Percentiles rank a stretch among this genome's conserved stretches.
phyloP scores from a whole-genome alignment of 768 basidiomycete species.

The Tulasnella sp. region DNA sequence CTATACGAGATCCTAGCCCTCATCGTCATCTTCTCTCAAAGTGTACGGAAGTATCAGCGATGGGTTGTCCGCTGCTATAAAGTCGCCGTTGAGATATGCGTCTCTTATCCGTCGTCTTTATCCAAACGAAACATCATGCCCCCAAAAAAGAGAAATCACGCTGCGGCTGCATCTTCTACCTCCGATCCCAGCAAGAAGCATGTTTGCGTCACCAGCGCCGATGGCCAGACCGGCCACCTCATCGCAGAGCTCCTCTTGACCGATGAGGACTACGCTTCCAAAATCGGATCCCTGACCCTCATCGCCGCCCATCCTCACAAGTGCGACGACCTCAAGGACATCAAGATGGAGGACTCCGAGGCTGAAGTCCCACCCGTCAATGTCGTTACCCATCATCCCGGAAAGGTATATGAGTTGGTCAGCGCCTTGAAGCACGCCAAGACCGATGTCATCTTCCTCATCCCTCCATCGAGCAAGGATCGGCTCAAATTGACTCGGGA shows the following conservation, averaged over 20 bases:
- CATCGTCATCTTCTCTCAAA: too few species aligned
- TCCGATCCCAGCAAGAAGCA: too few species aligned
- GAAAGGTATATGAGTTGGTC: constrained; percentile 19
- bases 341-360: constrained; percentile 20
- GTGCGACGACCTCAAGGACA: constrained; percentile 18
- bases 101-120: too few species aligned
- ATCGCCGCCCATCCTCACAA: constrained; percentile 18
- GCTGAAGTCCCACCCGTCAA: neutral
- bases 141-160: too few species aligned
- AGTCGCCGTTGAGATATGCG: too few species aligned
- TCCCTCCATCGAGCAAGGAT: constrained; percentile 24
- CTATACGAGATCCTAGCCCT: too few species aligned
- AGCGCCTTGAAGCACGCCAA: constrained; percentile 15
- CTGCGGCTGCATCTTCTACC: too few species aligned
- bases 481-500: constrained; percentile 22
- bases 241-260: constrained; percentile 25
- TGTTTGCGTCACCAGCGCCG: constrained; percentile 24
- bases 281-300: constrained; percentile 21
- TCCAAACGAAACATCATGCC: too few species aligned
- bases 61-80: too few species aligned
- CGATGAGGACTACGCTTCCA: constrained; percentile 21
- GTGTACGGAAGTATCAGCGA: too few species aligned
- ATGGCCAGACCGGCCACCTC: constrained; percentile 27
- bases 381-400: constrained; percentile 20
- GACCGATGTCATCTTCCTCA: constrained; percentile 23